Conservation (phyloP, 2,329 filamentous ascomycete genomes). For the Bipolaris gigantea region DNA sequence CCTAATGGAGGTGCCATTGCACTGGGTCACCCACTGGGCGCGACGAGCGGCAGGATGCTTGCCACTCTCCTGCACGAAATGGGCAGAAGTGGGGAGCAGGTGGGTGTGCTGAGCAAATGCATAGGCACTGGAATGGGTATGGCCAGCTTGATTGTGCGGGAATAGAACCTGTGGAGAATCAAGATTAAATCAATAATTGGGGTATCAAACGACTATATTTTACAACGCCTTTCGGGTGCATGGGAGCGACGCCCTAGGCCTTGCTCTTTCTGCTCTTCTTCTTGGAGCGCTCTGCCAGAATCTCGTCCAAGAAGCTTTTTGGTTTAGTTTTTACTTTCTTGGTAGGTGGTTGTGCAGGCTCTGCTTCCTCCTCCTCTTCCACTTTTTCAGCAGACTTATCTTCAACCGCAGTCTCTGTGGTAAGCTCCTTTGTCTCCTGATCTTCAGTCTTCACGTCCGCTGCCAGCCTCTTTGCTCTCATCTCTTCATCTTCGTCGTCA, state of each 20-base stretch:
- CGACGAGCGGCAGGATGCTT: constrained; percentile 81
- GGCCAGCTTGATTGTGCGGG: constrained; percentile 55
- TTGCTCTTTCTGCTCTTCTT: constrained; percentile 51
- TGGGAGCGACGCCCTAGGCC: background rate
- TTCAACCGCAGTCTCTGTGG: constrained; percentile 1
- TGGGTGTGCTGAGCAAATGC: constrained; percentile 92
- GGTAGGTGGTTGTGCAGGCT: constrained; percentile 14
- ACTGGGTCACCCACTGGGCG: constrained; percentile 87
- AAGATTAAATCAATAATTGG: background rate
- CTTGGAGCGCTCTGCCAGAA: constrained; percentile 52
- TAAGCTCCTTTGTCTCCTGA: background rate
- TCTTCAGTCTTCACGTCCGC: background rate
- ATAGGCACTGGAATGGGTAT: constrained; percentile 58
- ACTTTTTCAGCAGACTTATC: constrained; percentile 8
- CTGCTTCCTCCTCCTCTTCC: constrained; percentile 4
- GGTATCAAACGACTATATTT: background rate
- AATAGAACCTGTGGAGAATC: constrained; percentile 29
- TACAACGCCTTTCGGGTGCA: background rate
- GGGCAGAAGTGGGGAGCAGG: constrained; percentile 67
- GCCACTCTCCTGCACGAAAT: constrained; percentile 72
- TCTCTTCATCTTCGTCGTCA: constrained; percentile 20
- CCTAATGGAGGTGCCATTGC: constrained; percentile 93
- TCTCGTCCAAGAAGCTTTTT: constrained; percentile 58
- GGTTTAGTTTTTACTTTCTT: constrained; percentile 41
- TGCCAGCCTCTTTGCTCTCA: constrained; percentile 9